Percentiles rank a stretch among this genome's conserved stretches.
These are phyloP conservation scores for Takakia lepidozioides DNA, from an alignment of 225 moss, liverwort and hornwort species.

Conservation along the genomic window DNA sequence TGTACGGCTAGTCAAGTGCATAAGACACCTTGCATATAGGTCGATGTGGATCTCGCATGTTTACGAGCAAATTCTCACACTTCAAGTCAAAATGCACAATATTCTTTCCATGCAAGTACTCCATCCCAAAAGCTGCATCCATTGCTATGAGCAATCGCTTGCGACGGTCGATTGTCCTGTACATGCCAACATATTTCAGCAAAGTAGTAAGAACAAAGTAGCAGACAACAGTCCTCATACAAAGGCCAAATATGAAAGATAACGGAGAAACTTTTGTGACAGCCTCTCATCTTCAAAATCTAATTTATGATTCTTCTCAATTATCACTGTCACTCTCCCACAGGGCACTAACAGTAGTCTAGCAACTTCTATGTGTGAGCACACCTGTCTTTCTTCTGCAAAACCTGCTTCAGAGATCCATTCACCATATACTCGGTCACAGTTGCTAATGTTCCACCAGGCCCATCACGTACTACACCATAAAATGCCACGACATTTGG, in stretches of 20 bases:
- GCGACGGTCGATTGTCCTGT: slow-evolving; percentile 93
- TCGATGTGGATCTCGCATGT: slow-evolving; percentile 98
- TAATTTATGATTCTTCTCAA: no score
- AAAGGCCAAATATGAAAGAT: no score
- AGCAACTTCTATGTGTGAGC: no score
- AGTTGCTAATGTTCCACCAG: slow-evolving; percentile 91
- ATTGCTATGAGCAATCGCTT: slow-evolving; percentile 90
- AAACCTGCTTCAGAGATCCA: slow-evolving; percentile 93
- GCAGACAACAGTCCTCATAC: no score
- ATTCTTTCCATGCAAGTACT: slow-evolving; percentile 91
- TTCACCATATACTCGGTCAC: slow-evolving; percentile 99
- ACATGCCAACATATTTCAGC: no score
- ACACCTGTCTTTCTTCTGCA: slow-evolving; percentile 98
- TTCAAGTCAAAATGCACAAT: slow-evolving; percentile 98
- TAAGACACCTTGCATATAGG: slow-evolving; percentile 99
- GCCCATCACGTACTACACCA: slow-evolving; percentile 97
- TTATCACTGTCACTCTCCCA: no score
- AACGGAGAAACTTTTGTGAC: no score
- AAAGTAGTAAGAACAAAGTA: no score
- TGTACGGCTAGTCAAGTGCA: no score
- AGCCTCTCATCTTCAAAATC: no score
- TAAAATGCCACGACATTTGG: slow-evolving; percentile 99
- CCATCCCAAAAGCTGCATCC: slow-evolving; percentile 99
- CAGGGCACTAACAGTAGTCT: no score
- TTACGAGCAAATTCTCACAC: slow-evolving; percentile 94